Conservation (phyloP, 169 alveolate species). For the Cyclospora cayetanensis region DNA sequence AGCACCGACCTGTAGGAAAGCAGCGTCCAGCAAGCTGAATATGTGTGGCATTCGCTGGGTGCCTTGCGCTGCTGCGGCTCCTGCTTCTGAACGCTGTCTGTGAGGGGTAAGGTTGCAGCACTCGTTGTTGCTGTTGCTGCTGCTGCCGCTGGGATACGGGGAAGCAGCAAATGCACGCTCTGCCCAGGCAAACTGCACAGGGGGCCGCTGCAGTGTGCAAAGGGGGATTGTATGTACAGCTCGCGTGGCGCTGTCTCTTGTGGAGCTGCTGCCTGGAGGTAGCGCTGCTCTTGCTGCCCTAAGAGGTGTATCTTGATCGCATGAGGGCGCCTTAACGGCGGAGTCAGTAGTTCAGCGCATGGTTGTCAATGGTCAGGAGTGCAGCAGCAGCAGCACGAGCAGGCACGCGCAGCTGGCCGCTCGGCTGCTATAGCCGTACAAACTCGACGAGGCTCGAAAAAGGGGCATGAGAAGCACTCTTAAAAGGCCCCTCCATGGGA, state of each 20-base stretch:
- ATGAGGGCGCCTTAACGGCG: too few species aligned
- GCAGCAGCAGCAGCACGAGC: neutral
- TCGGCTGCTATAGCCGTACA: neutral
- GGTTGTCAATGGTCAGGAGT: too few species aligned
- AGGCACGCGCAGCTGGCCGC: neutral
- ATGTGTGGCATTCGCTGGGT: slow-evolving; percentile 33
- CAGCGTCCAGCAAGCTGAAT: slow-evolving; percentile 10
- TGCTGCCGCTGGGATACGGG: too few species aligned
- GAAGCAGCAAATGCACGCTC: neutral
- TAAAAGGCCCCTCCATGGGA: neutral
- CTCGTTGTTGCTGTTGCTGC: too few species aligned
- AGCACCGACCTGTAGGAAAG: neutral
- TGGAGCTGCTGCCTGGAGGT: slow-evolving; percentile 7
- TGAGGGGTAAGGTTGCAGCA: too few species aligned
- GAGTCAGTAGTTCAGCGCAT: too few species aligned
- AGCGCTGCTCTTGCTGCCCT: neutral
- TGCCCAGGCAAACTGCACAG: slow-evolving; percentile 18
- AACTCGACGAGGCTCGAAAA: neutral
- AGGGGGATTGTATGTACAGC: slow-evolving; percentile 2
- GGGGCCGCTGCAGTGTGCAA: slow-evolving; percentile 26
- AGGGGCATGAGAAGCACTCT: neutral
- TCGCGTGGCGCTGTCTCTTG: too few species aligned
- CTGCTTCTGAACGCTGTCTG: too few species aligned
- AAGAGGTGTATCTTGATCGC: too few species aligned
- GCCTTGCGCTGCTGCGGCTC: slow-evolving; percentile 6